Percentiles rank a stretch among this genome's conserved stretches.
These are phyloP conservation scores for Ophiosphaerella narmari DNA, from an alignment of 2,329 filamentous ascomycete species.

Conservation along the genomic window DNA sequence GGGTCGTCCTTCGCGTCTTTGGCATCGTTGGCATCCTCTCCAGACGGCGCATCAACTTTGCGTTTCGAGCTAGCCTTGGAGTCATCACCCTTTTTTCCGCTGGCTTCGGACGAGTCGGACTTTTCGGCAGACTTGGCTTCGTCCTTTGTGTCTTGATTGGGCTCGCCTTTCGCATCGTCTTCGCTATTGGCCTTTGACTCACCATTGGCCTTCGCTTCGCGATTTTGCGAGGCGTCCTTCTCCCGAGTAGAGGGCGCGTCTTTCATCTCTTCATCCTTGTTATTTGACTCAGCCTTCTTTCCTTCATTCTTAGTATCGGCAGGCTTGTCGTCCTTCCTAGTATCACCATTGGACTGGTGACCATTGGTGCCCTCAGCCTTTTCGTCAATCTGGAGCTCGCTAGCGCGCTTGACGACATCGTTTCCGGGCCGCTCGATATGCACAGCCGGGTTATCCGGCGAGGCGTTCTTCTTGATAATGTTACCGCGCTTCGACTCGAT, in stretches of 20 bases:
- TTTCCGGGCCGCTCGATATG: slow-evolving; percentile 63
- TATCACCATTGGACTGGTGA: slow-evolving; percentile 43
- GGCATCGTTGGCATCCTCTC: slow-evolving; percentile 1
- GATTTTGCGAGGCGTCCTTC: slow-evolving; percentile 20
- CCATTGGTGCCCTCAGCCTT: slow-evolving; percentile 41
- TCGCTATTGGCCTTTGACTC: slow-evolving; percentile 16
- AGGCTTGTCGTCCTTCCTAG: slow-evolving; percentile 38
- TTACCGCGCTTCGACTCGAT: slow-evolving; percentile 67
- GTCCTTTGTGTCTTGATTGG: slow-evolving; percentile 44
- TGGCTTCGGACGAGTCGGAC: slow-evolving; percentile 21
- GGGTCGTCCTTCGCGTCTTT: slow-evolving; percentile 34
- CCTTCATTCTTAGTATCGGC: slow-evolving; percentile 41
- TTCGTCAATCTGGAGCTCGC: slow-evolving; percentile 62
- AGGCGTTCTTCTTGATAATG: slow-evolving; percentile 66
- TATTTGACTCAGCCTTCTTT: slow-evolving; percentile 33
- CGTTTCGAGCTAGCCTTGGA: slow-evolving; percentile 42
- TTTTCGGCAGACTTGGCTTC: slow-evolving; percentile 39
- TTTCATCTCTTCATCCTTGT: slow-evolving; percentile 34
- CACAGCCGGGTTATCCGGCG: slow-evolving; percentile 64
- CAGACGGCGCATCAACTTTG: slow-evolving; percentile 27
- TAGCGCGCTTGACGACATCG: slow-evolving; percentile 67
- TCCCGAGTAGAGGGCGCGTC: slow-evolving; percentile 39
- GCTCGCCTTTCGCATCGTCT: slow-evolving; percentile 29
- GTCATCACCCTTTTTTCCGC: slow-evolving; percentile 27
- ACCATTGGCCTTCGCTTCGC: slow-evolving; percentile 10